Base-by-base conservation (phyloP, 345 rosid genomes). In the Moricandia arvensis region DNA sequence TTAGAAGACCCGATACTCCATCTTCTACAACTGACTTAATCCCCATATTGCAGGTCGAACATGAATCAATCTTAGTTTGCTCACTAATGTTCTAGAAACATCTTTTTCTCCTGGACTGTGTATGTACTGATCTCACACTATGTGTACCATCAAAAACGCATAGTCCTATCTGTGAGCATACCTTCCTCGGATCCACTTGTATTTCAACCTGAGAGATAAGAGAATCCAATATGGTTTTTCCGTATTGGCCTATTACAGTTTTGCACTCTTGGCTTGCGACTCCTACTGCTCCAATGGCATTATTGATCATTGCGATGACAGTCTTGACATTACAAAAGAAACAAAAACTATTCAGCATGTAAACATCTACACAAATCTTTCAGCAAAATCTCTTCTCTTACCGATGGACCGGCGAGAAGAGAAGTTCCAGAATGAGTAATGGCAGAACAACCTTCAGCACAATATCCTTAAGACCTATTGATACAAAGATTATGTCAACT, bases 351-450 rank as follows among this genome's bases (percentile, higher is more conserved):
- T 31, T 38, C 18, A 43, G 18, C 30, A 63, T 57, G 54, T 64
- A n/a, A 59, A 13, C 16, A 41, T 59, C 10, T 24, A 59, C 59
- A 63, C 5, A 38, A 47, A 2, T n/a, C 2, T 59, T 4, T 18
- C 37, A 59, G 11, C 3, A 0, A 66, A 34, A n/a, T 37, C 18
- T 59, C n/a, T 16, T 51, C 18, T 37, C 90, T 75, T 64, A 90
- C 97, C 37, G 91, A 86, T 72, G 97, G 97, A 72, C 97, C 96
- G n/a, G 92, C 90, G 81, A 91, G 75, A 76, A 91, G 82, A 57
- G 97, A 91, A 75, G 97, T 91, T 84, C 97, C 97, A 41, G 97
- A 90, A 84, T 91, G 96, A 73, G 97, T 96, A 80, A 91, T 91
- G 24, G 97, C 96, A 1, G 87, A 80, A 78, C 97, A 91, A 68